Evolutionary conservation across 1,284 basidiomycete genomes (phyloP), one percentile per base, ranked within the genome.

Genomic region (Porodaedalea pini): DNA sequence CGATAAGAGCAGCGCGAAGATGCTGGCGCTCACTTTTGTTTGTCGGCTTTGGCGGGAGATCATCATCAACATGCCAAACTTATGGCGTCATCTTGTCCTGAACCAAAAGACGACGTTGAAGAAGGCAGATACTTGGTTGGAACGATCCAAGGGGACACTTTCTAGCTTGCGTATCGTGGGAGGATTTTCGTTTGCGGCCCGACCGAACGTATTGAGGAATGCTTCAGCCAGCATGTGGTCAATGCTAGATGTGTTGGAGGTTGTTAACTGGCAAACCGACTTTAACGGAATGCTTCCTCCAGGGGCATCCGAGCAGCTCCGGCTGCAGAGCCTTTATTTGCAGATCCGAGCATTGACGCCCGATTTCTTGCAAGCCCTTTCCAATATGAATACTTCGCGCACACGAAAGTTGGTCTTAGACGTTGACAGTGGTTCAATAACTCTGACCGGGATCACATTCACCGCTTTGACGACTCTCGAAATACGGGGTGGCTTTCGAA

Each of bases 51-150:
- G 49, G 49, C 6, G 49, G 7, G 21, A 51, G 8, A n/a, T 40
- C n/a, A 29, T 44, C 23, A 21, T 43, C 25, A 31, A 43, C 19
- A 43, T 19, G 19, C 52, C 52, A 8, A 19, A 31, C 32, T 48
- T 55, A 7, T 55, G 54, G 54, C 37, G 44, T 19, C 43, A 31
- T 4, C 44, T 55, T 7, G 34, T 23, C 41, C 11, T 55, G 8
- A 39, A 8, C 4, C 27, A 15, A 13, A 34, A 36, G 10, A 48
- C 43, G 25, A 55, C 17, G 19, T 4, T 17, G 19, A 55, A 55
- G 29, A 48, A 48, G 43, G 54, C 31, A 2, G 41, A 45, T 37
- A 27, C 54, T 4, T 55, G 54, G 54, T 25, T 47, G 15, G 29
- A 55, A 27, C 54, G 54, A 10, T 45, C 54, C 25, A 49, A 34